phyloP scores from a whole-genome alignment of 768 basidiomycete genomes.

The Podaxis sp. region DNA sequence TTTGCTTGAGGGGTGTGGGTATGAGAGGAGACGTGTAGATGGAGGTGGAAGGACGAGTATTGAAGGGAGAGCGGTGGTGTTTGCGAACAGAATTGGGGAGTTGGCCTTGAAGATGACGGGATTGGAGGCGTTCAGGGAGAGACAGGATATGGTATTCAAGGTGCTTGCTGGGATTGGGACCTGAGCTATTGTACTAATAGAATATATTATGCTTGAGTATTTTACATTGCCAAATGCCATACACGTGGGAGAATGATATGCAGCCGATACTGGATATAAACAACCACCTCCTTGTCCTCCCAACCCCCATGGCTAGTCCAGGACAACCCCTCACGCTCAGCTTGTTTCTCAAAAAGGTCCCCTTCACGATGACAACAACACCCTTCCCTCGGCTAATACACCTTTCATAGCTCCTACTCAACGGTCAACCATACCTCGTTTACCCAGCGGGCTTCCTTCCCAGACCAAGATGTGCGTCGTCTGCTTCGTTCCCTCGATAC shows the following conservation, averaged over 20 bases:
- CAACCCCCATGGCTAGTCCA: background rate
- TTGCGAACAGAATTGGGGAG: constrained; percentile 74
- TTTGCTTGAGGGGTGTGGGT: constrained; percentile 52
- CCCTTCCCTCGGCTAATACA: background rate
- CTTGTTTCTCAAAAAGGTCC: background rate
- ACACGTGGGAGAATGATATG: background rate
- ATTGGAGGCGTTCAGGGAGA: constrained; percentile 65
- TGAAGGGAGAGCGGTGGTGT: constrained; percentile 61
- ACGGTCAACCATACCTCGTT: constrained; percentile 14
- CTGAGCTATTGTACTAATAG: background rate
- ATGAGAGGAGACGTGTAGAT: constrained; percentile 25
- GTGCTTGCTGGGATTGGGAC: constrained; percentile 49
- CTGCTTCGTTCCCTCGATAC: background rate
- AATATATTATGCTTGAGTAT: background rate
- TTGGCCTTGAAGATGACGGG: constrained; percentile 68
- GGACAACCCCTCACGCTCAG: background rate
- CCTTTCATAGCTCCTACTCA: constrained; percentile 1
- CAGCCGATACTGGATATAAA: too few species aligned
- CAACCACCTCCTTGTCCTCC: too few species aligned
- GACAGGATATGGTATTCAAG: constrained; percentile 68
- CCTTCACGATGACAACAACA: background rate
- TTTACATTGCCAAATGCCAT: background rate
- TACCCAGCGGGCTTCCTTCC: constrained; percentile 12
- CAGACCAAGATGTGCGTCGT: constrained; percentile 6
- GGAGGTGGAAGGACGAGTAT: constrained; percentile 42